Evolutionary conservation across 805 yeast species (phyloP), one percentile per base, ranked within the genome.

Genomic region (Candida oleophila): DNA sequence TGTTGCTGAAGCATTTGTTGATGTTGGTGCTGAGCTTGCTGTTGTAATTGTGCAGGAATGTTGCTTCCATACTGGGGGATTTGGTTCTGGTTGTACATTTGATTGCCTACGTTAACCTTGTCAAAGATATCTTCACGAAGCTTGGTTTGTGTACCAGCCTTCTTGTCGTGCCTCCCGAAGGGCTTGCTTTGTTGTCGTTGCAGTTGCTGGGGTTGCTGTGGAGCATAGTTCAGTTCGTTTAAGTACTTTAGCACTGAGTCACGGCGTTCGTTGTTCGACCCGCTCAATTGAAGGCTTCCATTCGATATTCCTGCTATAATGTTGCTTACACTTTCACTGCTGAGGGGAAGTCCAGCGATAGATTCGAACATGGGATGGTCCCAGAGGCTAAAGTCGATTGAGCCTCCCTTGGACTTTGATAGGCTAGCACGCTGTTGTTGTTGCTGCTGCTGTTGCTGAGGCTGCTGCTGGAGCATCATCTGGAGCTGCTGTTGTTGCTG

Each of bases 81-180:
- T 11, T 35, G 38, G 4, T 35, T 25, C 22, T 39, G 42, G 16
- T 39, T 39, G 21, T 39, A 22, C 8, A 36, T 36, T 16, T 16
- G 14, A 14, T 33, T 33, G 36, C 18, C 18, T 16, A 9, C 18
- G 22, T 18, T 36, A 7, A 22, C 49, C 35, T 59, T 62, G 22
- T 64, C 66, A 49, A 71, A 71, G 18, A 71, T 71, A 46, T 71
- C 75, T 48, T 71, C 74, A 38, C 70, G 51, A 37, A 71, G 58
- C 14, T 60, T 61, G 2, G 69, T 56, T 16, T 51, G 50, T 2
- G 52, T 47, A 8, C 46, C 35, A 9, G 49, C 35, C 25, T 37
- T 34, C 16, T 21, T 43, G 34, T 41, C 46, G 11, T 51, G 41
- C 25, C 46, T 46, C 35, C 54, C 30, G 33, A 33, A 35, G 34